These are phyloP conservation scores for Acidiella bohemica DNA, from an alignment of 495 filamentous ascomycete genomes.

Conservation along the genomic window DNA sequence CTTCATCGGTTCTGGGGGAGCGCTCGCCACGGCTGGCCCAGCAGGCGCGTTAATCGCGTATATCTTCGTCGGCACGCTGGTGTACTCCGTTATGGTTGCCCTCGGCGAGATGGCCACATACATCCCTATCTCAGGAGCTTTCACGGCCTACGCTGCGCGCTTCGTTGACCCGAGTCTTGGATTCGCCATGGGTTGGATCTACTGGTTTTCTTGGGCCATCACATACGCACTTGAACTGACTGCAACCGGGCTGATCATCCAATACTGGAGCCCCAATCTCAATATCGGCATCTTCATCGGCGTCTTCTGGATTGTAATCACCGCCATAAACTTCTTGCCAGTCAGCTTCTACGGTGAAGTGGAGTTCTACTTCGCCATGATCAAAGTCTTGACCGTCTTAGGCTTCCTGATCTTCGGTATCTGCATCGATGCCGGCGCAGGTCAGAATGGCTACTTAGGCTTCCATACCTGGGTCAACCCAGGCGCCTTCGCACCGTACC, in stretches of 20 bases:
- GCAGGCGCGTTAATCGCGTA: constrained; percentile 34
- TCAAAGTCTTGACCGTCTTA: constrained; percentile 36
- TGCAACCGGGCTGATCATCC: constrained; percentile 37
- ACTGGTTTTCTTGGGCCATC: constrained; percentile 16
- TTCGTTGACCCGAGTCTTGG: constrained; percentile 53
- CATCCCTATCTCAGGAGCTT: constrained; percentile 44
- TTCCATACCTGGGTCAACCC: constrained; percentile 46
- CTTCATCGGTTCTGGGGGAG: constrained; percentile 26
- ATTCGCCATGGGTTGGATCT: constrained; percentile 41
- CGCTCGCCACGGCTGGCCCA: constrained; percentile 25
- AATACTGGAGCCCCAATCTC: constrained; percentile 31
- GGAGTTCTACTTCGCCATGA: constrained; percentile 33
- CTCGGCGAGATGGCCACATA: constrained; percentile 58
- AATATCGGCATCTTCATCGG: constrained; percentile 36
- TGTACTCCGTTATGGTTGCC: constrained; percentile 47
- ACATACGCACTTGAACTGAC: constrained; percentile 19
- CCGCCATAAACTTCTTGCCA: constrained; percentile 27
- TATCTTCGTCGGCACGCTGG: constrained; percentile 40
- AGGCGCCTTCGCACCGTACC: constrained; percentile 41
- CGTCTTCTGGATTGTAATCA: constrained; percentile 17
- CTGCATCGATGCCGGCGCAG: constrained; percentile 35
- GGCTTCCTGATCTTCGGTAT: constrained; percentile 31
- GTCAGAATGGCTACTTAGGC: constrained; percentile 44
- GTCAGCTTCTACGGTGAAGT: constrained; percentile 37
- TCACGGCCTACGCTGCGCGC: constrained; percentile 26